Conservation (phyloP, 139 green algal genomes). For the Chlorella sorokiniana region DNA sequence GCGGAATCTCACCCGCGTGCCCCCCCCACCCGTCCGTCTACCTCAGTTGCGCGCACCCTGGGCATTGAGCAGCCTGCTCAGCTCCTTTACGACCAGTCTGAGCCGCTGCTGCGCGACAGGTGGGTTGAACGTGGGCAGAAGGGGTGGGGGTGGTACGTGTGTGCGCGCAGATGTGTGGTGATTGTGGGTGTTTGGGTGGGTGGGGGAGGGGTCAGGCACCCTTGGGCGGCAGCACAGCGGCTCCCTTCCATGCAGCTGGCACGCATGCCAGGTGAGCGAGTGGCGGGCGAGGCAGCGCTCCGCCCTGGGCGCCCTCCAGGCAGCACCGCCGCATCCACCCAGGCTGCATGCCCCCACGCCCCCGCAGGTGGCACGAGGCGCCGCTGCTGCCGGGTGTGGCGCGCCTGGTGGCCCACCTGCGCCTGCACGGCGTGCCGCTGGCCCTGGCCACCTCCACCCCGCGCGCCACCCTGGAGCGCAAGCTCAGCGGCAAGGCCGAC, state of each 20-base stretch:
- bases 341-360: background rate
- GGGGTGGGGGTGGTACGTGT: background rate
- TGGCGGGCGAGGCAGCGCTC: too few species aligned
- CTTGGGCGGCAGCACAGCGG: too few species aligned
- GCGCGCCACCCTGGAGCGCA: conserved; percentile 60
- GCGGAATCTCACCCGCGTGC: too few species aligned
- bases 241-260: background rate
- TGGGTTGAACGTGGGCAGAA: background rate
- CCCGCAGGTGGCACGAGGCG: conserved; percentile 54
- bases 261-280: too few species aligned
- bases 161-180: too few species aligned
- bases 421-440: conserved; percentile 53
- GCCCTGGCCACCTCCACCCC: conserved; percentile 81
- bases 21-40: too few species aligned
- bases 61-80: conserved; percentile 46
- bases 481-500: conserved; percentile 48
- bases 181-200: background rate
- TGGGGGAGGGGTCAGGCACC: background rate
- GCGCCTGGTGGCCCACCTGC: conserved; percentile 80
- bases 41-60: conserved; percentile 54
- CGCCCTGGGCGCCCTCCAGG: too few species aligned
- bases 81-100: conserved; percentile 61
- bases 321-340: background rate
- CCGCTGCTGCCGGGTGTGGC: conserved; percentile 81
- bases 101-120: conserved; percentile 36